Evolutionary conservation across 164 flowering plant genomes (phyloP).

Genomic region (Warburgia ugandensis): DNA sequence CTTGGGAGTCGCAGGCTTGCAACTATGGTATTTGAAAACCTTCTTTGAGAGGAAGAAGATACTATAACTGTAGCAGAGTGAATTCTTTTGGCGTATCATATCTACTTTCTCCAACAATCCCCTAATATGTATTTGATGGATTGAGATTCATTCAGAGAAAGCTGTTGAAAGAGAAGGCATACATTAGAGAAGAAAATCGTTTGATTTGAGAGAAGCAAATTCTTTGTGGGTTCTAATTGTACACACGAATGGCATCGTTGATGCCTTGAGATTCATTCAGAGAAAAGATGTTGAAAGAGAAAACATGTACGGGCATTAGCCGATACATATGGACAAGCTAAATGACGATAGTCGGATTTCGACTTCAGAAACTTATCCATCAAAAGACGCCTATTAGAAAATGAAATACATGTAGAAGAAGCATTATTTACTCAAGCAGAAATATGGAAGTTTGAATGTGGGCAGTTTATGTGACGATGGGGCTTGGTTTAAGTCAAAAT

Average conservation of each 20-base stretch:
- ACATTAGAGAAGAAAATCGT: too few relatives aligned
- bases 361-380: not conserved
- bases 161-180: too few relatives aligned
- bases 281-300: not conserved
- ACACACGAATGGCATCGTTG: too few relatives aligned
- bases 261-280: not conserved
- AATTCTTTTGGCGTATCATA: too few relatives aligned
- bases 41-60: constrained; percentile 85
- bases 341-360: not conserved
- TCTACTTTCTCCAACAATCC: too few relatives aligned
- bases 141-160: not conserved
- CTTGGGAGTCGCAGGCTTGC: constrained; percentile 62
- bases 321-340: too few relatives aligned
- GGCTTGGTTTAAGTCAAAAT: too few relatives aligned
- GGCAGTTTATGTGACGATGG: not conserved
- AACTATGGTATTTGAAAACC: constrained; percentile 75
- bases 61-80: constrained; percentile 22
- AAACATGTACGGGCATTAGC: not conserved
- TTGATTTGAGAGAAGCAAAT: too few relatives aligned
- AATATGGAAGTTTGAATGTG: not conserved
- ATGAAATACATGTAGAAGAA: not conserved
- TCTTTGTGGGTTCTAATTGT: too few relatives aligned
- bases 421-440: not conserved
- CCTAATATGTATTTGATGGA: too few relatives aligned
- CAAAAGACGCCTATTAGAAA: not conserved